Evolutionary conservation across 306 rosid genomes (phyloP).

Genomic region (Vicia sativa): DNA sequence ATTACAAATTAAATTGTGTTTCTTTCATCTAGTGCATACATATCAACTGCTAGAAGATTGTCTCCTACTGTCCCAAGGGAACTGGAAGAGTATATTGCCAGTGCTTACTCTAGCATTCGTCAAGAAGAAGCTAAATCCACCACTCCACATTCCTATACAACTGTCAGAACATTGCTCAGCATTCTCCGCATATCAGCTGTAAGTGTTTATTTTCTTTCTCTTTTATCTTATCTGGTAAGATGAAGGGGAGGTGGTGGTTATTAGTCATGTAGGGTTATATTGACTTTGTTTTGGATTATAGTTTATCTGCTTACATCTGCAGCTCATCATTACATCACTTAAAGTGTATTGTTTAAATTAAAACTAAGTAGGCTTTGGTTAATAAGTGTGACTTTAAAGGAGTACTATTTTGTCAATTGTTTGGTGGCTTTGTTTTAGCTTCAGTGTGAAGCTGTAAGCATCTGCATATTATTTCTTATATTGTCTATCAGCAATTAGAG

Average conservation of each 20-base stretch:
- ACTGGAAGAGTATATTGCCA: conserved; percentile 93
- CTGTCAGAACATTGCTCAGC: conserved; percentile 94
- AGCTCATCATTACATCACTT: background rate
- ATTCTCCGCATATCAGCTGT: conserved; percentile 96
- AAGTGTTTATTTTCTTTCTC: conserved; percentile 40
- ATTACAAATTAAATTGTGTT: conserved; percentile 21
- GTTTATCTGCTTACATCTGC: background rate
- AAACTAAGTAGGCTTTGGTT: background rate
- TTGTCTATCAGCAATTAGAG: conserved; percentile 18
- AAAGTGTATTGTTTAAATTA: background rate
- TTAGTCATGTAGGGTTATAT: conserved; percentile 7
- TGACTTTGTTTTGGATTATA: conserved; percentile 17
- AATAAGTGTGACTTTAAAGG: background rate
- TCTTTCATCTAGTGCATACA: conserved; percentile 65
- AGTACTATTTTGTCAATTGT: background rate
- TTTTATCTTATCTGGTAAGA: conserved; percentile 7
- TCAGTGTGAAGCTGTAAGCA: background rate
- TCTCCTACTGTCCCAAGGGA: conserved; percentile 84
- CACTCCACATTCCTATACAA: conserved; percentile 92
- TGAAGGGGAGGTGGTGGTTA: conserved; percentile 10
- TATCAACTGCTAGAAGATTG: conserved; percentile 92
- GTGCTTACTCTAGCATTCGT: conserved; percentile 85
- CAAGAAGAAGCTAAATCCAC: conserved; percentile 94
- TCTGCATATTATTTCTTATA: background rate
- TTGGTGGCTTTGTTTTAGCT: conserved; percentile 3